These are phyloP conservation scores for Penicillium macrosclerotiorum DNA, from an alignment of 495 filamentous ascomycete genomes.

Conservation along the genomic window DNA sequence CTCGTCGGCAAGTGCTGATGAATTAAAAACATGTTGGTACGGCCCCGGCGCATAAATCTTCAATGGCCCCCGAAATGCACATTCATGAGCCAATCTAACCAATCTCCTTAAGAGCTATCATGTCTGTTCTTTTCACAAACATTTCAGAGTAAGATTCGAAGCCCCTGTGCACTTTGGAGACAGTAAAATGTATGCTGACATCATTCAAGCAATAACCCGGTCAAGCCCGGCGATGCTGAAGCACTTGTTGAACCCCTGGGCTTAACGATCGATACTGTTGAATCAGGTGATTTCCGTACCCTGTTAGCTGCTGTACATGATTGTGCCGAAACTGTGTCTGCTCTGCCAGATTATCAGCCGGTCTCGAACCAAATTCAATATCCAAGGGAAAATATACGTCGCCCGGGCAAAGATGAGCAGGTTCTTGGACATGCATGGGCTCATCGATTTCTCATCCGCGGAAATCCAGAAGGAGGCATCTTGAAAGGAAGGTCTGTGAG, in stretches of 20 bases:
- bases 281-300: constrained; percentile 29
- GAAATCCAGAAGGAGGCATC: constrained; percentile 48
- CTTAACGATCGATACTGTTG: constrained; percentile 27
- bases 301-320: constrained; percentile 35
- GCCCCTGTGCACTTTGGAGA: background rate
- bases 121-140: constrained; percentile 35
- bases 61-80: background rate
- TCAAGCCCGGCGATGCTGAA: constrained; percentile 28
- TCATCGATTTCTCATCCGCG: constrained; percentile 30
- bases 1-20: constrained; percentile 3
- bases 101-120: constrained; percentile 3
- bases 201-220: constrained; percentile 22
- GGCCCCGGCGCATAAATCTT: constrained; percentile 6
- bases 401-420: constrained; percentile 27
- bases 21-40: background rate
- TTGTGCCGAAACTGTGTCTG: constrained; percentile 27
- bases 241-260: constrained; percentile 22
- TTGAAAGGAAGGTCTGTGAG: constrained; percentile 81
- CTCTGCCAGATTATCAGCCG: constrained; percentile 35
- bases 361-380: constrained; percentile 23
- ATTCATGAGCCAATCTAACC: background rate
- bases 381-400: constrained; percentile 30
- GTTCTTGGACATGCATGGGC: constrained; percentile 34
- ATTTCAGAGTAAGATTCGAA: constrained; percentile 27
- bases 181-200: too few species aligned